These are phyloP conservation scores for Nitzschia sp. DNA, from an alignment of 108 stramenopile genomes.

Conservation along the genomic window DNA sequence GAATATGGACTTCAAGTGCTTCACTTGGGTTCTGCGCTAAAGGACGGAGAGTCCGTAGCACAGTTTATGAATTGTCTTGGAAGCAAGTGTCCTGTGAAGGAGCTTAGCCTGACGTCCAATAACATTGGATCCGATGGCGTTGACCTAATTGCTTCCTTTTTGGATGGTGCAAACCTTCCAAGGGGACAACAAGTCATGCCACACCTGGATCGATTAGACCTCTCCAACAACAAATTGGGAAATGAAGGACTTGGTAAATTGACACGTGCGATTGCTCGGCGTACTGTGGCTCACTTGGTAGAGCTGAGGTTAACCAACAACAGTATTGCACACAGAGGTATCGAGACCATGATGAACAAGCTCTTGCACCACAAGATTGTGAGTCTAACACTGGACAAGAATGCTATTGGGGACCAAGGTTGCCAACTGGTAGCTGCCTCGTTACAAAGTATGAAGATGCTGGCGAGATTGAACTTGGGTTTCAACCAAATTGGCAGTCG, in stretches of 20 bases:
- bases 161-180: slow-evolving; percentile 54
- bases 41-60: slow-evolving; percentile 48
- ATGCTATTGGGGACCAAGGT: slow-evolving; percentile 84
- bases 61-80: slow-evolving; percentile 65
- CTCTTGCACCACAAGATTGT: slow-evolving; percentile 76
- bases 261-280: slow-evolving; percentile 65
- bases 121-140: slow-evolving; percentile 63
- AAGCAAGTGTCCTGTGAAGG: slow-evolving; percentile 63
- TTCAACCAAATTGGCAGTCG: slow-evolving; percentile 87
- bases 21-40: slow-evolving; percentile 66
- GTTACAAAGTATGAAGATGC: slow-evolving; percentile 67
- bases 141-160: slow-evolving; percentile 55
- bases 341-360: slow-evolving; percentile 86
- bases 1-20: slow-evolving; percentile 63
- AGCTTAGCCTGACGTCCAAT: slow-evolving; percentile 76
- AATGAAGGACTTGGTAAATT: slow-evolving; percentile 73
- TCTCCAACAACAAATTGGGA: slow-evolving; percentile 84
- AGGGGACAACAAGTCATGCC: slow-evolving; percentile 57
- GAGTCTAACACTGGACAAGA: slow-evolving; percentile 79
- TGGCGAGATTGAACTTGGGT: slow-evolving; percentile 68
- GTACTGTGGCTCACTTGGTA: slow-evolving; percentile 51
- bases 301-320: slow-evolving; percentile 74
- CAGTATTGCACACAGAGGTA: slow-evolving; percentile 62
- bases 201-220: slow-evolving; percentile 68
- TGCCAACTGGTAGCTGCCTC: slow-evolving; percentile 88